Conservation (phyloP, 1,139 yeast genomes). For the Geotrichum macrosporum region DNA sequence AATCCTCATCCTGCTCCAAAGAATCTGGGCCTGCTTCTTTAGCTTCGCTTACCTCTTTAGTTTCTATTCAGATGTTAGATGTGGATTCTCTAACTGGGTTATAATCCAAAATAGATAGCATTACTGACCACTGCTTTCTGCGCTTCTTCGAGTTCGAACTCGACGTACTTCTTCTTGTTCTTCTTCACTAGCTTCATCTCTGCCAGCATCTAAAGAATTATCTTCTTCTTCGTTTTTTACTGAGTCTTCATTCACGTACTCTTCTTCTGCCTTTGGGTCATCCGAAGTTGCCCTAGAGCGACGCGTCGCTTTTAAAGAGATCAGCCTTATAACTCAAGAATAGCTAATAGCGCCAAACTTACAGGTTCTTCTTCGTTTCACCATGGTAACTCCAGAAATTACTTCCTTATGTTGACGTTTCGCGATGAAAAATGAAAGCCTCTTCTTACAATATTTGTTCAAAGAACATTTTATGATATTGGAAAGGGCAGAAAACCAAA, state of each 20-base stretch:
- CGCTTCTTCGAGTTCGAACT: neutral
- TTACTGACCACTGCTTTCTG: neutral
- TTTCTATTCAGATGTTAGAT: too few relatives aligned
- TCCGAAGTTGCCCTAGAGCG: slow-evolving; percentile 11
- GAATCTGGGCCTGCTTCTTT: slow-evolving; percentile 13
- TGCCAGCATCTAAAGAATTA: too few relatives aligned
- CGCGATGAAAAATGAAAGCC: too few relatives aligned
- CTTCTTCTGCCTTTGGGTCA: slow-evolving; percentile 15
- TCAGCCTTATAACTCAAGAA: too few relatives aligned
- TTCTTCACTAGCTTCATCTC: neutral
- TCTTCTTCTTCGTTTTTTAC: slow-evolving; percentile 3
- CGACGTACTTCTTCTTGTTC: slow-evolving; percentile 2
- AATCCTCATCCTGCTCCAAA: slow-evolving; percentile 25
- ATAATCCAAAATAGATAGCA: too few relatives aligned
- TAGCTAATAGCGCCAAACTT: too few relatives aligned
- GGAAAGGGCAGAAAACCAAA: neutral
- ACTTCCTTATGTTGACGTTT: too few relatives aligned
- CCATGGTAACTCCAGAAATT: slow-evolving; percentile 10
- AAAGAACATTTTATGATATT: too few relatives aligned
- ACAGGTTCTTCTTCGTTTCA: slow-evolving; percentile 24
- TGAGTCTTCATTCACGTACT: slow-evolving; percentile 1
- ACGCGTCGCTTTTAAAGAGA: slow-evolving; percentile 15
- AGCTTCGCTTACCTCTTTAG: slow-evolving; percentile 2
- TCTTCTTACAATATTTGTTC: too few relatives aligned
- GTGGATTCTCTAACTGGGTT: too few relatives aligned